Base-by-base conservation (phyloP, 495 filamentous ascomycete species). In the Darksidea phi region DNA sequence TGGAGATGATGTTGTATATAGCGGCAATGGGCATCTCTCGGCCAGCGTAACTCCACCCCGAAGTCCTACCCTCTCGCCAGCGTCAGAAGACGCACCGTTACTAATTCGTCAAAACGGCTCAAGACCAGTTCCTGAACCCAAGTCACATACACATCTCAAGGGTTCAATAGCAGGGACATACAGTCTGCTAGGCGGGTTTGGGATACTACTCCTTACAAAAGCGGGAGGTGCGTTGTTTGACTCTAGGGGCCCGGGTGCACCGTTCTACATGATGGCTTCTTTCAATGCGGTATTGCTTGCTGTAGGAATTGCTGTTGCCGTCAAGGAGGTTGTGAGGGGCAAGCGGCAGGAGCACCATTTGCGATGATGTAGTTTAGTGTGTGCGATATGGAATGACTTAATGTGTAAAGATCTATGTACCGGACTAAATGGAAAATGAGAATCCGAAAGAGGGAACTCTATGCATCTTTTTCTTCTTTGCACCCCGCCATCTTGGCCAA, bases 111-210 rank as follows among this genome's bases (percentile, higher is more conserved):
- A 32, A 2, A 32, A 56, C 42, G 12, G 0, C n/a, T 67, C 42
- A 18, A 21, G 28, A 37, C 49, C 55, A 23, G 25, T 51, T n/a
- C 1, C 41, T 3, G 54, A 15, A 26, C 23, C 48, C 0, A 49
- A 46, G 28, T 63, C 64, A 18, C 75, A 73, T 71, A 57, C 63
- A 3, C 78, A 89, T 34, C 78, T 96, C 23, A 97, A 97, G 75
- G 94, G 94, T 1, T 90, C 87, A 1, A 95, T 98, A 61, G 92
- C 94, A 10, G 94, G 94, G 0, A 86, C 96, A 0, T 98, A 98
- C 68, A 91, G 88, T 52, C 81, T 96, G 57, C 88, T 86, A 54
- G 94, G 94, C 12, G 94, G 93, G n/a, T 86, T 84, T 0, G 94
- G 92, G 0, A 98, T 98, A 28, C 69, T 98, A 49, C 72, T 96